Evolutionary conservation across 306 rosid genomes (phyloP).

Genomic region (Sesbania bispinosa): DNA sequence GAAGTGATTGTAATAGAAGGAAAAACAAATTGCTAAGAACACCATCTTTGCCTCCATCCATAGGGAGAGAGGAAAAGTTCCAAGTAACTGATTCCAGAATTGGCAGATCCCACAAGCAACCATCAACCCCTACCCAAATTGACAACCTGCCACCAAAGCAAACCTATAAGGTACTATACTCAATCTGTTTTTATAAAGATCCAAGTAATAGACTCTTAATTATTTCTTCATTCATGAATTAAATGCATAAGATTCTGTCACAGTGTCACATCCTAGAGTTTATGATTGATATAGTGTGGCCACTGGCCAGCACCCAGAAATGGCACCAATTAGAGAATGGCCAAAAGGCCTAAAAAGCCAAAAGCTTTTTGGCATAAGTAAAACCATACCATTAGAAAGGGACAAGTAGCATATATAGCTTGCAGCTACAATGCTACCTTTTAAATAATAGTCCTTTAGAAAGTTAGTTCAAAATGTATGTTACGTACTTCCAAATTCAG

Average conservation of each 20-base stretch:
- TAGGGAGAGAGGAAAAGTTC: constrained; percentile 44
- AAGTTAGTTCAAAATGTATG: too few relatives aligned
- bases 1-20: constrained; percentile 20
- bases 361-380: constrained; percentile 24
- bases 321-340: not conserved
- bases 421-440: not conserved
- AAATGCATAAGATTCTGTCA: not conserved
- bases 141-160: constrained; percentile 41
- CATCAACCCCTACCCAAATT: constrained; percentile 31
- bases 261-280: not conserved
- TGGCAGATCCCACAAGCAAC: constrained; percentile 39
- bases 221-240: not conserved
- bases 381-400: constrained; percentile 18
- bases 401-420: constrained; percentile 2
- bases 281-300: constrained; percentile 6
- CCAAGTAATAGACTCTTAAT: too few relatives aligned
- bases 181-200: not conserved
- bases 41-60: constrained; percentile 44
- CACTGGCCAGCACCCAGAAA: constrained; percentile 7
- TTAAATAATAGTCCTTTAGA: not conserved
- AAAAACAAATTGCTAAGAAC: constrained; percentile 38
- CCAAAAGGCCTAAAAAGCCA: constrained; percentile 8
- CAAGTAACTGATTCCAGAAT: constrained; percentile 27
- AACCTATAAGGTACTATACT: constrained; percentile 46
- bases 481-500: too few relatives aligned